These are phyloP conservation scores for Polyporus tsugae DNA, from an alignment of 1,284 basidiomycete species.

Conservation along the genomic window DNA sequence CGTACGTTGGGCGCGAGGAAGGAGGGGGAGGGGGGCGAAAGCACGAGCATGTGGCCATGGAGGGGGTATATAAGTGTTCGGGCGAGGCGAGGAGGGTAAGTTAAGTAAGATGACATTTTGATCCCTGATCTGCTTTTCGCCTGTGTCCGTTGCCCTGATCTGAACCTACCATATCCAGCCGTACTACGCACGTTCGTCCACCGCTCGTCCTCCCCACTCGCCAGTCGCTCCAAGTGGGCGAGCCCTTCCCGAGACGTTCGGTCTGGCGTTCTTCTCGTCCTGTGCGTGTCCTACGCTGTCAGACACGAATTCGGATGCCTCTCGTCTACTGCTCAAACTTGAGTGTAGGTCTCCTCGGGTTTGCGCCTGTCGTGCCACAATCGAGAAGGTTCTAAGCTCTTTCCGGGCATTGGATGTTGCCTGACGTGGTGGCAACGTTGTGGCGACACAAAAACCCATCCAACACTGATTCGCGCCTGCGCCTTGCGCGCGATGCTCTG, in stretches of 20 bases:
- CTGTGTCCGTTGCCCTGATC: constrained; percentile 11
- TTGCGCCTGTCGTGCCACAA: neutral
- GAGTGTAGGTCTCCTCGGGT: neutral
- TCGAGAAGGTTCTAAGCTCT: constrained; percentile 7
- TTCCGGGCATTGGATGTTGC: neutral
- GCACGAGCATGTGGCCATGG: constrained; percentile 15
- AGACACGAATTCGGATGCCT: constrained; percentile 5
- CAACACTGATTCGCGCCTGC: neutral
- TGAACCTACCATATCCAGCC: constrained; percentile 1
- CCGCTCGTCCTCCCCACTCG: neutral
- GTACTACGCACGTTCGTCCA: constrained; percentile 21
- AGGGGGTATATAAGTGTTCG: constrained; percentile 21
- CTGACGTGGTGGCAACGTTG: neutral
- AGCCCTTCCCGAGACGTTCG: neutral
- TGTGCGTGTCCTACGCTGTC: constrained; percentile 12
- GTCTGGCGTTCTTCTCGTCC: neutral
- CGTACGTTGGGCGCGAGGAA: constrained; percentile 28
- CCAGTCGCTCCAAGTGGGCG: neutral
- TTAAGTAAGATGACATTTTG: constrained; percentile 19
- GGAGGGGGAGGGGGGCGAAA: constrained; percentile 22
- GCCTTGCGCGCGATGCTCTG: no score
- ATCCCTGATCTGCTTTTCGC: constrained; percentile 23
- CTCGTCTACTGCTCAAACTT: neutral
- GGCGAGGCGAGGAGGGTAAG: constrained; percentile 3
- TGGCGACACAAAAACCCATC: neutral